Evolutionary conservation across 371 early-diverging fungal species (phyloP).

Genomic region (Mucor sp.): DNA sequence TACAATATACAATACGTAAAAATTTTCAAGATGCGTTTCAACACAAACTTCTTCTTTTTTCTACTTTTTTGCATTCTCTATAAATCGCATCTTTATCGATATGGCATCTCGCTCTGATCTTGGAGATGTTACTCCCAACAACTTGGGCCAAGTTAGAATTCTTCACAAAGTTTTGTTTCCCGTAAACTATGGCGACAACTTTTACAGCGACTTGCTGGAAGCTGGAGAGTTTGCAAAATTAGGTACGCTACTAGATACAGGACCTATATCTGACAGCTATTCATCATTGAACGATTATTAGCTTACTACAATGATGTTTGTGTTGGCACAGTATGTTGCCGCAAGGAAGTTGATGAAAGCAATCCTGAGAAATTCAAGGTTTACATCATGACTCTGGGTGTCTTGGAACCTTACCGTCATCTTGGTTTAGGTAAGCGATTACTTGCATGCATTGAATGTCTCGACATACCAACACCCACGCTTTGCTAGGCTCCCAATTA

Average conservation of each 20-base stretch:
- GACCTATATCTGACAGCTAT: background rate
- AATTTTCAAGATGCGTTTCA: background rate
- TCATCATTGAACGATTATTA: conserved; percentile 20
- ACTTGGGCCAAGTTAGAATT: conserved; percentile 69
- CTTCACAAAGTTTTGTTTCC: conserved; percentile 89
- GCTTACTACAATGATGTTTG: conserved; percentile 76
- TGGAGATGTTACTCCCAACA: conserved; percentile 71
- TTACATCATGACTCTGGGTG: conserved; percentile 96
- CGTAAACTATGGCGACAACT: conserved; percentile 77
- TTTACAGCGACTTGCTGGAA: conserved; percentile 78
- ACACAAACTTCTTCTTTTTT: background rate
- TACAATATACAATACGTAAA: background rate
- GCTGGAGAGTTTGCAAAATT: conserved; percentile 75
- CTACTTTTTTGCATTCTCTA: background rate
- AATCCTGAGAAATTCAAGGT: conserved; percentile 38
- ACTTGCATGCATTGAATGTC: background rate
- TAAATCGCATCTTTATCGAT: background rate
- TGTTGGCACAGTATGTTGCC: conserved; percentile 91
- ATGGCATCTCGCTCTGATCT: conserved; percentile 30
- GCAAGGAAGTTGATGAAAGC: conserved; percentile 57
- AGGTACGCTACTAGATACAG: conserved; percentile 40
- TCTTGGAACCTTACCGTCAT: conserved; percentile 83
- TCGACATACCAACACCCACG: background rate
- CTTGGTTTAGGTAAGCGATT: conserved; percentile 72
- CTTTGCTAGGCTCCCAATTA: conserved; percentile 57